Evolutionary conservation across 176 grass and related monocot species (phyloP), one percentile per base, ranked within the genome.

Genomic region (Echinochloa phyllopogon): DNA sequence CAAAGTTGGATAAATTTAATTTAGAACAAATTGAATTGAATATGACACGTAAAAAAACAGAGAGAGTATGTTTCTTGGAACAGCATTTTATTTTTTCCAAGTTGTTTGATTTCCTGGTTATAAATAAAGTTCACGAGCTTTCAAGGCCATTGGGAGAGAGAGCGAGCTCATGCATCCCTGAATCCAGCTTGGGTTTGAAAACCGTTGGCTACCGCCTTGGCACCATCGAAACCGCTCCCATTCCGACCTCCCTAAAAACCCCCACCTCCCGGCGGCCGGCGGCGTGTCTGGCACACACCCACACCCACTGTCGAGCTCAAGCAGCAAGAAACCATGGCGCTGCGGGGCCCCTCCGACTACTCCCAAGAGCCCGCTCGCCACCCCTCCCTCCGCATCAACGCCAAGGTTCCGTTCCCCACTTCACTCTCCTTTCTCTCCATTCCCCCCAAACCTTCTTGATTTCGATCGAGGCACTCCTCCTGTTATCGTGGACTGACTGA

Each of bases 381-480:
- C 74, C 93, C 87, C 11, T 88, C 85, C 29, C 90, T 92, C 53
- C 89, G 87, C 74, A 83, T 95, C 73, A 95, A 95, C 69, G 77
- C 93, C 24, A 92, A 95, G 93, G 93, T 95, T 24, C 15, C 29
- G 9, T 10, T 10, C 23, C 25, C 58, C 1, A 13, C 6, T 27
- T 13, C 24, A 15, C 0, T 16, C 10, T 64, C 6, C 23, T 51
- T 4, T 43, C 29, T 33, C 29, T 33, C 29, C 1, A 33, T 56
- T 18, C 25, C 8, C 27, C 11, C 58, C 21, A 0, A 17, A 4
- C 2, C 15, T 74, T 65, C 10, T 50, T n/a, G 17, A 24, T 23
- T 67, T 16, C 29, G 29, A 33, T 33, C 29, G 29, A 33, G 29
- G n/a, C n/a, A n/a, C 29, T 33, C 1, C 29, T 33, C 29, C 29